Conservation (phyloP, 1,284 basidiomycete genomes). For the Cystobasidiaceae sp. region DNA sequence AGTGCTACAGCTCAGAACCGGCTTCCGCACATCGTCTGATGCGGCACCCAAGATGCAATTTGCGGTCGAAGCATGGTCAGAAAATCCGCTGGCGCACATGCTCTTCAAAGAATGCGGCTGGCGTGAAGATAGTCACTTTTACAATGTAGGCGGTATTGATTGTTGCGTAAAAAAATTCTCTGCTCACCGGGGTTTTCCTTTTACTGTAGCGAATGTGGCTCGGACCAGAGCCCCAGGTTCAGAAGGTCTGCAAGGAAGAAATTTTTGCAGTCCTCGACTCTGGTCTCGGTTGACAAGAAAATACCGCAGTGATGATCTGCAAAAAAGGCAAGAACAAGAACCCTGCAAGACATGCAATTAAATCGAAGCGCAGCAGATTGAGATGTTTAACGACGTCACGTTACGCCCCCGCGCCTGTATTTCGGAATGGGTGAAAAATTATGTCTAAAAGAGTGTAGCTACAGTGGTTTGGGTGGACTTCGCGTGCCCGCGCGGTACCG, state of each 20-base stretch:
- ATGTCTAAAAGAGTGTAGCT: not conserved
- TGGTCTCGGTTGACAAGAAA: not conserved
- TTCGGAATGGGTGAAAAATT: too few species aligned
- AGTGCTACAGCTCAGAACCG: not conserved
- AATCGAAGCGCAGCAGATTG: too few species aligned
- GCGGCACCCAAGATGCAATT: not conserved
- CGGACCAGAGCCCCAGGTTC: not conserved
- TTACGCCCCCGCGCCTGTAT: too few species aligned
- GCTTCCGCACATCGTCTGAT: not conserved
- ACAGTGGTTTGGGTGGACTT: not conserved
- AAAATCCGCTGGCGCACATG: not conserved
- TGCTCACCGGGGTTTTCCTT: not conserved
- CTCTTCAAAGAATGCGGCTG: not conserved
- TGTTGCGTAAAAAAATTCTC: not conserved
- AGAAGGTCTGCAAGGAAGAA: not conserved
- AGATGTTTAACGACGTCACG: too few species aligned
- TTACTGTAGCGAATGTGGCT: conserved; percentile 19
- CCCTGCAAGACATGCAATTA: not conserved
- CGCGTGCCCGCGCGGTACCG: not conserved
- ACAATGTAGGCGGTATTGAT: not conserved
- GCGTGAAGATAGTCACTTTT: not conserved
- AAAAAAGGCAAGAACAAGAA: too few species aligned
- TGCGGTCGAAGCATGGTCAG: not conserved
- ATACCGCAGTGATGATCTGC: not conserved
- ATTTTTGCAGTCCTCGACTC: not conserved